Base-by-base conservation (phyloP, 2,329 filamentous ascomycete species). In the Cytospora paraplurivora region DNA sequence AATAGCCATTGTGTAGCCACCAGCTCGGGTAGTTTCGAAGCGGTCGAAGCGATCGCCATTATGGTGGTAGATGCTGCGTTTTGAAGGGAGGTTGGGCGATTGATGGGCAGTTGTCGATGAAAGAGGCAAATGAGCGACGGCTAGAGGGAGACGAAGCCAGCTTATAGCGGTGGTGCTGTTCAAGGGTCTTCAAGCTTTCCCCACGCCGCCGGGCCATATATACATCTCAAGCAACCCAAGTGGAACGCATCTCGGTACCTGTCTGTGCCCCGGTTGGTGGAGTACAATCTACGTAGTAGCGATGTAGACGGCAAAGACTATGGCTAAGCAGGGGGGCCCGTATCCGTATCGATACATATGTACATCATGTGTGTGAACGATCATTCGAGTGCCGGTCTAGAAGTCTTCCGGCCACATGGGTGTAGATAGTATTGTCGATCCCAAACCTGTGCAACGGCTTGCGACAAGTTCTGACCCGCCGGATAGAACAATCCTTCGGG, bases 1-100 rank as follows among this genome's bases (percentile, higher is more conserved):
- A 56, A 63, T 4, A 56, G 60, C 56, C 60, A 65, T 34, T 63
- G 56, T 41, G 60, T 15, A 6, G 63, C 56, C 34, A 65, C 15
- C 7, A 55, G 33, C n/a, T 56, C 55, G 21, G 32, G 13, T 17
- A 37, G 10, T 37, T 21, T 54, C 12, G 63, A 63, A 7, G 56
- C 41, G 37, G 56, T 17, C n/a, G 54, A 53, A 38, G 44, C 32
- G 47, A 52, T 54, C 19, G 54, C 63, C 63, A 65, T 62, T 0
- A 13, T 51, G 34, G 38, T 21, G 51, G 58, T 54, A 19, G 19
- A 10, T 52, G 33, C 44, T 34, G 38, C 19, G 33, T 19, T 27
- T 15, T 47, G 57, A 12, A 34, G 33, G 27, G 47, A 41, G 3
- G 3, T 15, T 33, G 2, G 27, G 4, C n/a, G 27, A n/a, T 50